phyloP scores from a whole-genome alignment of 164 flowering plant species.

The Piper betle region DNA sequence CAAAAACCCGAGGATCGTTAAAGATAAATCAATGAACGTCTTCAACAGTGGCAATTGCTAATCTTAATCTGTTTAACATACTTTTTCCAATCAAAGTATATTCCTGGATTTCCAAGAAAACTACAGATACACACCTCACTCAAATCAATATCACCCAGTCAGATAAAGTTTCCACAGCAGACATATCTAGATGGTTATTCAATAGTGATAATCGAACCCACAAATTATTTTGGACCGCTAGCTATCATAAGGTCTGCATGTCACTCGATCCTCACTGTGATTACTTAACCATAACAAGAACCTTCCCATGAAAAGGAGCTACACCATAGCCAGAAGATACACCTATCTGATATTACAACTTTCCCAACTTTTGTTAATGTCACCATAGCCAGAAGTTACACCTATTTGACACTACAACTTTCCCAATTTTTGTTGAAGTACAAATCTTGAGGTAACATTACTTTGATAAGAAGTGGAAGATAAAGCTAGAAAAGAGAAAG shows the following conservation, averaged over 20 bases:
- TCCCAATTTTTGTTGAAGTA: neutral
- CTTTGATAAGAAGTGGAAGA: neutral
- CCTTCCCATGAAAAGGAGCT: neutral
- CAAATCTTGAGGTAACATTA: neutral
- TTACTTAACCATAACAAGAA: neutral
- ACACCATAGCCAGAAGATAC: too few species aligned
- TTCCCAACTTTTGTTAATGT: too few species aligned
- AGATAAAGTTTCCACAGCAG: neutral
- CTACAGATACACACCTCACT: neutral
- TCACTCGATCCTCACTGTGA: neutral
- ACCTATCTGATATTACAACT: too few species aligned
- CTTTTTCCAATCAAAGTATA: neutral
- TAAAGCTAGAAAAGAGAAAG: neutral
- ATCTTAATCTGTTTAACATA: neutral
- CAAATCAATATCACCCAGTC: slow-evolving; percentile 3
- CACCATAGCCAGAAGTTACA: neutral
- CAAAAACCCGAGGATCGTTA: neutral
- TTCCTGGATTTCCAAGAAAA: slow-evolving; percentile 3
- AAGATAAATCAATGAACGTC: neutral
- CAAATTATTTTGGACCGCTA: slow-evolving; percentile 2
- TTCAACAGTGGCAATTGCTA: neutral
- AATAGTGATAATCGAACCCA: neutral
- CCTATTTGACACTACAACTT: neutral
- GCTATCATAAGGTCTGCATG: neutral
- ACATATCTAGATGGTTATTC: neutral